Percentiles rank a stretch among this genome's conserved stretches.
These are phyloP conservation scores for Betula pendula DNA, from an alignment of 306 rosid species.

Conservation along the genomic window DNA sequence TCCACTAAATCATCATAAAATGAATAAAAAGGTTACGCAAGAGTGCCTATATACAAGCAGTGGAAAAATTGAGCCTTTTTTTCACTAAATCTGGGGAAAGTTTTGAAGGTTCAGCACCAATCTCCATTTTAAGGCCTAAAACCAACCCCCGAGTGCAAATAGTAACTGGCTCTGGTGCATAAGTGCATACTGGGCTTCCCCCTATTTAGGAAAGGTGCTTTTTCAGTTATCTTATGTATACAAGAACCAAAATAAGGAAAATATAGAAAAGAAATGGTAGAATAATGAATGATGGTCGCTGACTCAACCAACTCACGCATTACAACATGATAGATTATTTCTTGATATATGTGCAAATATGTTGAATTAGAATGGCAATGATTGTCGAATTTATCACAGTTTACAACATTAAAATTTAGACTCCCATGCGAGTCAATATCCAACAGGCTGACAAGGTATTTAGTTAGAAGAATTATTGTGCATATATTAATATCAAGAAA, in stretches of 20 bases:
- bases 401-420: not conserved
- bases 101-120: not conserved
- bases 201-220: not conserved
- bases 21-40: not conserved
- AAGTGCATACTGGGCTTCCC: not conserved
- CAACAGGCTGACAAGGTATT: not conserved
- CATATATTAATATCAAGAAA: not conserved
- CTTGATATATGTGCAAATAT: not conserved
- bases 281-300: not conserved
- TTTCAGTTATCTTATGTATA: not conserved
- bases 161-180: not conserved
- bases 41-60: not conserved
- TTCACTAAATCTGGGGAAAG: not conserved
- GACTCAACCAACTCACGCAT: not conserved
- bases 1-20: not conserved
- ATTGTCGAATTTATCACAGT: not conserved
- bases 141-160: not conserved
- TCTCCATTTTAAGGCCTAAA: not conserved
- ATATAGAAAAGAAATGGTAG: not conserved
- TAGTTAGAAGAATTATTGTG: conserved; percentile 2
- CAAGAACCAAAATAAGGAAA: not conserved
- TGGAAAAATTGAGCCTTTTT: not conserved
- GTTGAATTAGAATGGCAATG: not conserved
- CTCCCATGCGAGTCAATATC: not conserved
- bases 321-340: not conserved